Evolutionary conservation across 1,284 basidiomycete genomes (phyloP).

Genomic region (Mycena citricolor): DNA sequence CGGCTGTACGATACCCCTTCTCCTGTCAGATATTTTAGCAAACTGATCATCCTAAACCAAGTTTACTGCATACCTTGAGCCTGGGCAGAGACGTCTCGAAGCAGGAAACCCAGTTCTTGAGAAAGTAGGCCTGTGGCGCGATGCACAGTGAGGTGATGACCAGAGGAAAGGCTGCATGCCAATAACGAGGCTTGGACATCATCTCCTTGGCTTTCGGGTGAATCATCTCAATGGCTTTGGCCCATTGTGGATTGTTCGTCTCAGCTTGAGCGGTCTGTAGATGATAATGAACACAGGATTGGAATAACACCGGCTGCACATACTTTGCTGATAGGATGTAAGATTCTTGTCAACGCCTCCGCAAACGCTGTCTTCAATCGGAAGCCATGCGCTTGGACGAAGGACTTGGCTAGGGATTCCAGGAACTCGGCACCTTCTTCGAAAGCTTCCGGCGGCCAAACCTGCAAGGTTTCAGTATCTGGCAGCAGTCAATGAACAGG

Average conservation of each 20-base stretch:
- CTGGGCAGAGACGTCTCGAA: constrained; percentile 74
- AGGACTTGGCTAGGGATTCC: constrained; percentile 79
- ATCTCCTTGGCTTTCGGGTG: constrained; percentile 85
- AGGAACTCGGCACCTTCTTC: constrained; percentile 94
- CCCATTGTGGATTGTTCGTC: constrained; percentile 95
- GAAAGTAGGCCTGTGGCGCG: constrained; percentile 83
- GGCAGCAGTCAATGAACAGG: constrained; percentile 1
- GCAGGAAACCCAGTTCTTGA: constrained; percentile 77
- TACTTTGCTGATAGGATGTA: constrained; percentile 91
- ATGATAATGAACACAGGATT: constrained; percentile 8
- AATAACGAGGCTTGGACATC: constrained; percentile 89
- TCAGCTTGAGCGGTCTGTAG: constrained; percentile 88
- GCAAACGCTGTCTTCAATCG: constrained; percentile 86
- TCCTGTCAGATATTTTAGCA: constrained; percentile 53
- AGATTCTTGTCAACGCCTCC: constrained; percentile 74
- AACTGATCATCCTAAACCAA: constrained; percentile 3
- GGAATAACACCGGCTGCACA: constrained; percentile 10
- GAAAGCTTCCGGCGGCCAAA: constrained; percentile 92
- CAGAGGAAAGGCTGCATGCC: constrained; percentile 86
- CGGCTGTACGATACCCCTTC: constrained; percentile 67
- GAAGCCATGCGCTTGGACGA: constrained; percentile 82
- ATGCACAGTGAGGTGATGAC: constrained; percentile 85
- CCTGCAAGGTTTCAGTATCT: constrained; percentile 42
- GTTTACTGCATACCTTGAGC: constrained; percentile 62
- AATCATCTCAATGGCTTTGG: constrained; percentile 85